Base-by-base conservation (phyloP, 345 rosid species). In the Syzygium oleosum region DNA sequence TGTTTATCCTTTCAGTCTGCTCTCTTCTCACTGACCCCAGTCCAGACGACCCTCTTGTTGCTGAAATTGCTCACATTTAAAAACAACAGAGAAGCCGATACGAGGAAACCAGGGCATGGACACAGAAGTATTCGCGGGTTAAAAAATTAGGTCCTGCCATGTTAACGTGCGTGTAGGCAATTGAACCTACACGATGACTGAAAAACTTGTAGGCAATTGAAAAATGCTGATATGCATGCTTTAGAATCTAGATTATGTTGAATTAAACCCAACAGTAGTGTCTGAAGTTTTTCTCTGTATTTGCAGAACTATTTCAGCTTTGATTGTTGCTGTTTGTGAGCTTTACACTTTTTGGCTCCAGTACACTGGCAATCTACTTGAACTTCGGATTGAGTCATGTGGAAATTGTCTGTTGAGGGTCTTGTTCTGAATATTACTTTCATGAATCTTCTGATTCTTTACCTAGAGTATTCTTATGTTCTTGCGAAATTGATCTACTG, bases 21-120 rank as follows among this genome's bases (percentile, higher is more conserved):
- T 88, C 88, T 84, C 88, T 88, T 53, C 90, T 83, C 49, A 86
- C 90, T 13, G 84, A 88, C 88, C 55, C 88, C 27, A 41, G 86
- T 58, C 90, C 88, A 9, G 90, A 88, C 7, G 86, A 88, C 78
- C 90, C 90, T 41, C 86, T 89, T 12, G 88, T 86, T 27, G 61
- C 85, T 19, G 88, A 88, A 63, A 86, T 86, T 34, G 88, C 85
- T 46, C 84, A 84, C 84, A 17, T 88, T 12, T 86, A 21, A 65
- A 88, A 86, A 84, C 65, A 61, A 59, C 86, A 86, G 86, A 29
- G 88, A 63, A 86, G 52, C 58, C 54, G 49, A 22, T 84, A 52
- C 15, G 85, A 86, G 88, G 88, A 89, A 65, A 86, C 87, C 38
- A 84, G 86, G 55, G 86, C 88, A 52, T 86, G 88, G 88, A 88